Evolutionary conservation across 2,329 filamentous ascomycete species (phyloP).

Genomic region (Aspergillus arachidicola): DNA sequence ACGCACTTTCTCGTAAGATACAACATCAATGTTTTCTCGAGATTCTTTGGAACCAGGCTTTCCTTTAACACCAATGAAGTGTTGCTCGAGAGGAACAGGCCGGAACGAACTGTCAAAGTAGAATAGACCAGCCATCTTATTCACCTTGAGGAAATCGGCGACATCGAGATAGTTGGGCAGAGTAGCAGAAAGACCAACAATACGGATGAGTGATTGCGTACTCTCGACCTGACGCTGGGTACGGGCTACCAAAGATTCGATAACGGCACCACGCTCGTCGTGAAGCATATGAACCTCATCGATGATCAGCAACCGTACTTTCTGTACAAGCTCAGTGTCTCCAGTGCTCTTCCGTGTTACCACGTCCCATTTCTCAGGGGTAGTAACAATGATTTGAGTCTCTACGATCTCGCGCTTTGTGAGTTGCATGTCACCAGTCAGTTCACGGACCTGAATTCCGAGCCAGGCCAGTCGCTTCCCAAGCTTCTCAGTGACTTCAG

Average conservation of each 20-base stretch:
- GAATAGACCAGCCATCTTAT: constrained; percentile 87
- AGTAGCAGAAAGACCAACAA: constrained; percentile 92
- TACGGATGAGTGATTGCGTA: constrained; percentile 94
- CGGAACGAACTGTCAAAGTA: constrained; percentile 97
- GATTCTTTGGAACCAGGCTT: constrained; percentile 80
- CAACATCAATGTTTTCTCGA: constrained; percentile 83
- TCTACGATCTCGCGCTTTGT: constrained; percentile 94
- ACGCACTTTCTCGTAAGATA: constrained; percentile 90
- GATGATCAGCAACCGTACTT: constrained; percentile 92
- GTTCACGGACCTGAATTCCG: constrained; percentile 85
- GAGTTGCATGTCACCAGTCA: constrained; percentile 98
- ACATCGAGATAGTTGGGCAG: constrained; percentile 97
- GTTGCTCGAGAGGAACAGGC: constrained; percentile 93
- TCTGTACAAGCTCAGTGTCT: constrained; percentile 96
- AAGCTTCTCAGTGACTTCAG: constrained; percentile 93
- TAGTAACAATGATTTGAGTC: constrained; percentile 98
- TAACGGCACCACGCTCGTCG: constrained; percentile 91
- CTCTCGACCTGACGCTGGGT: constrained; percentile 97
- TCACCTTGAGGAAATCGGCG: constrained; percentile 94
- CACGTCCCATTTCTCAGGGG: constrained; percentile 99
- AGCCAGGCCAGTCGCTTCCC: constrained; percentile 92
- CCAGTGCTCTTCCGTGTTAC: constrained; percentile 96
- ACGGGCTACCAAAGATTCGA: constrained; percentile 92
- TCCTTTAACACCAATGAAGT: constrained; percentile 92
- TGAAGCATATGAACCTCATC: constrained; percentile 99